These are phyloP conservation scores for Lactarius sanguifluus DNA, from an alignment of 768 basidiomycete genomes.

Conservation along the genomic window DNA sequence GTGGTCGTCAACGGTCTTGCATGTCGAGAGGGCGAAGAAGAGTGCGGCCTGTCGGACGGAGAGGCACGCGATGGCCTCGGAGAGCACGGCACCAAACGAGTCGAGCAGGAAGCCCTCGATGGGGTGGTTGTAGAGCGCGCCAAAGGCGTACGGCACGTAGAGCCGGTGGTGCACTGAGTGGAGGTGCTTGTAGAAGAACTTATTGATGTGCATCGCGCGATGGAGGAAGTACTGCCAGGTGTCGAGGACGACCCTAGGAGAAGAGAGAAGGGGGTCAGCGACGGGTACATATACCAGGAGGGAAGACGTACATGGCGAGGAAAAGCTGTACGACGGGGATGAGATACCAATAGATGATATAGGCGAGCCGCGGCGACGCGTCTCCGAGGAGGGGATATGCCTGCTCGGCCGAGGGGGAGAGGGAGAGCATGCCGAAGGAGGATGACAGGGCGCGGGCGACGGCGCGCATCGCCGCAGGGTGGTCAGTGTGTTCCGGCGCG, in stretches of 20 bases:
- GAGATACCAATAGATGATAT: conserved; percentile 90
- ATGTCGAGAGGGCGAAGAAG: conserved; percentile 77
- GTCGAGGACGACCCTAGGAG: conserved; percentile 82
- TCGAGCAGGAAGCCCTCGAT: conserved; percentile 93
- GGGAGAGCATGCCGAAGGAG: neutral
- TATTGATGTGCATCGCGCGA: conserved; percentile 87
- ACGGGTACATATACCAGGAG: neutral
- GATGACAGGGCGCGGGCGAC: neutral
- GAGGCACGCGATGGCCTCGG: conserved; percentile 68
- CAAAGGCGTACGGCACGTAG: conserved; percentile 96
- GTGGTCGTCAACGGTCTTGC: conserved; percentile 96
- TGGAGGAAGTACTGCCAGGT: conserved; percentile 99
- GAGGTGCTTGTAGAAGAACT: conserved; percentile 85
- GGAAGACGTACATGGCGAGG: conserved; percentile 72
- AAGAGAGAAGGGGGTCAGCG: neutral
- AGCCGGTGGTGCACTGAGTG: conserved; percentile 96
- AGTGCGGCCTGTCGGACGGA: conserved; percentile 79
- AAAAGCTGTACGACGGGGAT: conserved; percentile 73
- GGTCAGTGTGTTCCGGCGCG: conserved; percentile 25
- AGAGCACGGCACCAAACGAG: conserved; percentile 72
- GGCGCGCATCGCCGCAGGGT: conserved; percentile 33
- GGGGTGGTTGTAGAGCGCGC: conserved; percentile 96
- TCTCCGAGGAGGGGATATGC: conserved; percentile 35
- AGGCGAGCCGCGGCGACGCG: conserved; percentile 45
- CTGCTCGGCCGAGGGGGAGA: neutral